A percentile compares a stretch with the other conserved stretches of the same genome.
Conservation (phyloP, 306 rosid genomes). For the Acacia confusa region DNA sequence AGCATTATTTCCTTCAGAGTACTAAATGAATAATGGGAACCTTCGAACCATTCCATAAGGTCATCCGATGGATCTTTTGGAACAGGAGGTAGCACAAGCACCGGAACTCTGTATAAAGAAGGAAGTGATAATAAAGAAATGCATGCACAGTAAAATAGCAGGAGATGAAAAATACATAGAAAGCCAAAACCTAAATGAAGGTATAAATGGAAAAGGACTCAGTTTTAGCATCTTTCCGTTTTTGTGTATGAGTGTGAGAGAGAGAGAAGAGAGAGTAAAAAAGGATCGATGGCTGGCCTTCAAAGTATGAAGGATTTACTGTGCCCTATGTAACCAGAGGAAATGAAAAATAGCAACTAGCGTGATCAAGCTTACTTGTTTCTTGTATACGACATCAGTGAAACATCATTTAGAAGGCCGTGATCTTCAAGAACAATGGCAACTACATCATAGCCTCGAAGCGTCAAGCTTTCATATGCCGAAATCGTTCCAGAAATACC, state of each 20-base stretch:
- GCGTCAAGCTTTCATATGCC: constrained; percentile 82
- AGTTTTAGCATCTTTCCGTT: background rate
- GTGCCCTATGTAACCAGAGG: constrained; percentile 18
- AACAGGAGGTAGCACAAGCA: constrained; percentile 80
- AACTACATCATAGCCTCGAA: constrained; percentile 83
- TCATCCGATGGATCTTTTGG: constrained; percentile 76
- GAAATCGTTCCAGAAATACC: constrained; percentile 95
- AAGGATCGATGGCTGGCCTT: background rate
- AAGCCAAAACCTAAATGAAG: constrained; percentile 6
- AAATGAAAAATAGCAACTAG: constrained; percentile 21
- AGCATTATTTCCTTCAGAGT: constrained; percentile 71
- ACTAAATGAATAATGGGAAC: constrained; percentile 52
- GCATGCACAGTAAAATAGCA: background rate
- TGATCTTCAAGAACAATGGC: constrained; percentile 82
- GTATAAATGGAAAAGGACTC: background rate
- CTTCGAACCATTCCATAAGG: constrained; percentile 81
- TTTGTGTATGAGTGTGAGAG: background rate
- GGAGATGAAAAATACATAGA: constrained; percentile 3
- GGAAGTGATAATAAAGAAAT: constrained; percentile 13
- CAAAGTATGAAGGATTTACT: background rate
- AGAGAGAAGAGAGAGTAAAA: background rate
- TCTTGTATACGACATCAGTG: constrained; percentile 64
- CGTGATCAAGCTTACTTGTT: constrained; percentile 52
- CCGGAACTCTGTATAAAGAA: constrained; percentile 69
- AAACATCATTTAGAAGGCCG: constrained; percentile 86